phyloP scores from a whole-genome alignment of 2,329 filamentous ascomycete species.

The Arachnopeziza araneosa region DNA sequence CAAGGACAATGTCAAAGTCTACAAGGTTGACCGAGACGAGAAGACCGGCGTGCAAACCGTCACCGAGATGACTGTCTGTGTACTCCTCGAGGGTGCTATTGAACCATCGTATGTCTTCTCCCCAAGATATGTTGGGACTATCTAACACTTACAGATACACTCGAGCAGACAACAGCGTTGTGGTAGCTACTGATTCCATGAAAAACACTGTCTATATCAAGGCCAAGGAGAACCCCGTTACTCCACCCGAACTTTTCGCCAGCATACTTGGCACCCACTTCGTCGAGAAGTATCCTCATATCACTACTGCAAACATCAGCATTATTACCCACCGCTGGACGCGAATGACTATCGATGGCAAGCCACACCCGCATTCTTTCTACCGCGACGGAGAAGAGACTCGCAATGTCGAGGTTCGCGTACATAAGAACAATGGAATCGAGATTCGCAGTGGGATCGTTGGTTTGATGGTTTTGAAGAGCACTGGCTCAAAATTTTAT shows the following conservation, averaged over 20 bases:
- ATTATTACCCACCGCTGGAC: slow-evolving; percentile 87
- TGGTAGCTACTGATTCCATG: slow-evolving; percentile 95
- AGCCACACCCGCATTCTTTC: slow-evolving; percentile 94
- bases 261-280: slow-evolving; percentile 84
- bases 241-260: slow-evolving; percentile 88
- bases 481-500: slow-evolving; percentile 93
- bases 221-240: slow-evolving; percentile 88
- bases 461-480: slow-evolving; percentile 87
- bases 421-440: slow-evolving; percentile 64
- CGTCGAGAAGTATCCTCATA: slow-evolving; percentile 80
- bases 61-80: slow-evolving; percentile 91
- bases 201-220: slow-evolving; percentile 97
- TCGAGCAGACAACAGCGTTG: slow-evolving; percentile 83
- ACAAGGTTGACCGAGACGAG: slow-evolving; percentile 82
- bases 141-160: slow-evolving; percentile 64
- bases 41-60: slow-evolving; percentile 76
- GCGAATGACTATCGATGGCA: slow-evolving; percentile 78
- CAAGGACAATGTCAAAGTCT: slow-evolving; percentile 98
- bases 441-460: slow-evolving; percentile 71
- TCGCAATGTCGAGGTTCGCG: slow-evolving; percentile 70
- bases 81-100: slow-evolving; percentile 88
- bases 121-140: slow-evolving; percentile 1
- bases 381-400: slow-evolving; percentile 84
- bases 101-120: slow-evolving; percentile 60
- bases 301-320: slow-evolving; percentile 75